phyloP scores from a whole-genome alignment of 116 monocot species.

The Posidonia oceanica region DNA sequence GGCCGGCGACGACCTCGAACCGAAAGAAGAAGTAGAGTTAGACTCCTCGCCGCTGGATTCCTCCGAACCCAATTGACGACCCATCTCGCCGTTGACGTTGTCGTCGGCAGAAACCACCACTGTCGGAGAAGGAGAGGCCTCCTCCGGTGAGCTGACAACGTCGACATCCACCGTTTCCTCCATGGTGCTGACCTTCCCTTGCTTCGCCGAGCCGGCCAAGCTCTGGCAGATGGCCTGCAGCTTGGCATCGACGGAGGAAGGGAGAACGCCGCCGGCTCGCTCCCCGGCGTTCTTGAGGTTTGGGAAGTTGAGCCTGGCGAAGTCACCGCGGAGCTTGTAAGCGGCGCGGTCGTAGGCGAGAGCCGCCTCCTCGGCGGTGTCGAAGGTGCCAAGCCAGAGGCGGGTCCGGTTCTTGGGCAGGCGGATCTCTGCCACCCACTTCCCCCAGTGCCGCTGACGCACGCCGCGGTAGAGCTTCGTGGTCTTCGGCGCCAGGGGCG shows the following conservation, averaged over 20 bases:
- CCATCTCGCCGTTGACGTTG: background rate
- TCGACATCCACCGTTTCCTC: background rate
- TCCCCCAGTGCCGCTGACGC: slow-evolving; percentile 92
- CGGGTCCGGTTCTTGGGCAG: slow-evolving; percentile 85
- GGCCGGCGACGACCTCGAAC: slow-evolving; percentile 16
- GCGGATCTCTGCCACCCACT: slow-evolving; percentile 97
- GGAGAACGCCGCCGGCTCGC: slow-evolving; percentile 18
- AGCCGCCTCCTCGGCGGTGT: slow-evolving; percentile 86
- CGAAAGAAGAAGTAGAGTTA: background rate
- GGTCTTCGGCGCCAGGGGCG: slow-evolving; percentile 13
- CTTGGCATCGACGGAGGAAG: slow-evolving; percentile 88
- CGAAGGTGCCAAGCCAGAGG: slow-evolving; percentile 95
- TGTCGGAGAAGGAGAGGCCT: background rate
- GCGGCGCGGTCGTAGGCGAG: slow-evolving; percentile 81
- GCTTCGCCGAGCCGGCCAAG: slow-evolving; percentile 11
- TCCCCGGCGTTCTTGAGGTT: slow-evolving; percentile 17
- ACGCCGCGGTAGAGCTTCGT: slow-evolving; percentile 80
- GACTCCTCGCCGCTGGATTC: background rate
- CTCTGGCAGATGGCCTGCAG: slow-evolving; percentile 69
- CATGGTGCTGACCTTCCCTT: background rate
- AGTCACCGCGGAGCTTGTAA: slow-evolving; percentile 70
- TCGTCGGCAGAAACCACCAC: background rate
- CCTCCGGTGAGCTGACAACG: background rate
- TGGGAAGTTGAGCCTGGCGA: slow-evolving; percentile 73
- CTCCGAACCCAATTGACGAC: too few relatives aligned